These are phyloP conservation scores for Starmerella scarabaei DNA, from an alignment of 805 yeast species.

Conservation along the genomic window DNA sequence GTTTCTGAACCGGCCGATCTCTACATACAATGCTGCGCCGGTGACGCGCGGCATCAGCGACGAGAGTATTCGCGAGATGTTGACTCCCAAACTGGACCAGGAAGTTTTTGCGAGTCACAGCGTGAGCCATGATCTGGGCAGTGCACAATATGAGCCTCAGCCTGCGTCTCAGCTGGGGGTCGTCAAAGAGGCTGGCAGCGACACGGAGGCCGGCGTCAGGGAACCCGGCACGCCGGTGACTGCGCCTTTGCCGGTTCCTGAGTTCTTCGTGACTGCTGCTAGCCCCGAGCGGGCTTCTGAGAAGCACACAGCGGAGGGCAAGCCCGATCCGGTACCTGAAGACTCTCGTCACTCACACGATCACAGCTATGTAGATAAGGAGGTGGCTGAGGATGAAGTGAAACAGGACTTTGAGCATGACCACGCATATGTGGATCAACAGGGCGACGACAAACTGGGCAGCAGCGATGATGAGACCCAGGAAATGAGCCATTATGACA, in stretches of 20 bases:
- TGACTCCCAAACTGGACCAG: slow-evolving; percentile 19
- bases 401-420: slow-evolving; percentile 2
- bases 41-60: slow-evolving; percentile 17
- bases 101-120: slow-evolving; percentile 11
- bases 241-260: slow-evolving; percentile 3
- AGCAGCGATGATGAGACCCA: not conserved
- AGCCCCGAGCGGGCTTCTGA: slow-evolving; percentile 7
- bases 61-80: slow-evolving; percentile 18
- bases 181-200: no score
- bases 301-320: not conserved
- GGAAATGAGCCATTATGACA: not conserved
- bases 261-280: slow-evolving; percentile 11
- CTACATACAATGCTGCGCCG: slow-evolving; percentile 20
- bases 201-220: no score
- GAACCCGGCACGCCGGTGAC: no score
- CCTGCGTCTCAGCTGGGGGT: no score
- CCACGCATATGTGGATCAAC: slow-evolving; percentile 3
- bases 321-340: no score
- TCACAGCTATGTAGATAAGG: not conserved
- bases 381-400: not conserved
- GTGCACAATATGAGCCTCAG: no score
- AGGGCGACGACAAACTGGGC: not conserved
- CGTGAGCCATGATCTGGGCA: no score
- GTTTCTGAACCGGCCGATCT: slow-evolving; percentile 23
- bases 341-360: no score